A percentile compares a stretch with the other conserved stretches of the same genome.
These are phyloP conservation scores for Tetraselmis chui DNA, from an alignment of 139 green algal species.

Conservation along the genomic window DNA sequence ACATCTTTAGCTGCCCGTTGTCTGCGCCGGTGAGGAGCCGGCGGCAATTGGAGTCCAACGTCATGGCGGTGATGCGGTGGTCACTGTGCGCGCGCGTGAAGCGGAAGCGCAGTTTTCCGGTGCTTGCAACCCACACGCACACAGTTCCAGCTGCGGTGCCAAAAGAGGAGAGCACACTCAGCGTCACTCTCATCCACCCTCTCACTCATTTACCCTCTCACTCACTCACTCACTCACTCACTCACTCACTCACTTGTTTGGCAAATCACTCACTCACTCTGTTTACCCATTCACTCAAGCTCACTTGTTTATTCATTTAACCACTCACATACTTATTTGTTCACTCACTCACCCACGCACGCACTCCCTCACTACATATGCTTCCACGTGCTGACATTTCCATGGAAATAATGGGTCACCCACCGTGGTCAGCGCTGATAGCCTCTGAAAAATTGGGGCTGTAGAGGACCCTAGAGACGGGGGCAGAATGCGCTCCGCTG, in stretches of 20 bases:
- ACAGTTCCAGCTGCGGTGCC: conserved; percentile 25
- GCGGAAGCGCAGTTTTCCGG: conserved; percentile 15
- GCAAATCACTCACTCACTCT: too few species aligned
- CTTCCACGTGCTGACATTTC: too few species aligned
- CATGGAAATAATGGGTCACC: too few species aligned
- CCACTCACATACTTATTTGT: too few species aligned
- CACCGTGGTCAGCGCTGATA: conserved; percentile 37
- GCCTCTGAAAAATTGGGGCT: conserved; percentile 51
- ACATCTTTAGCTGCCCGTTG: conserved; percentile 47
- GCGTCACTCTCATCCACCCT: too few species aligned
- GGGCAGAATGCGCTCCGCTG: conserved; percentile 6
- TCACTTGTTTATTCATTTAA: too few species aligned
- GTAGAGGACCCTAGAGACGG: conserved; percentile 37
- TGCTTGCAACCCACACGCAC: conserved; percentile 44
- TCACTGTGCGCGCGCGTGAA: conserved; percentile 41
- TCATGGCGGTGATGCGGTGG: conserved; percentile 44
- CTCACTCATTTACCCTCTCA: too few species aligned
- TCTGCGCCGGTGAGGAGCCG: conserved; percentile 52
- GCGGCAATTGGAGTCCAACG: conserved; percentile 42
- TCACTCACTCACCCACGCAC: too few species aligned
- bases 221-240: too few species aligned
- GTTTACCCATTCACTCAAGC: too few species aligned
- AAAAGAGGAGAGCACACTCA: background rate
- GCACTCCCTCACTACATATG: too few species aligned
- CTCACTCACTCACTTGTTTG: too few species aligned